Percentiles rank a stretch among this genome's conserved stretches.
phyloP scores from a whole-genome alignment of 1,284 basidiomycete species.

The Schizophyllum commune region DNA sequence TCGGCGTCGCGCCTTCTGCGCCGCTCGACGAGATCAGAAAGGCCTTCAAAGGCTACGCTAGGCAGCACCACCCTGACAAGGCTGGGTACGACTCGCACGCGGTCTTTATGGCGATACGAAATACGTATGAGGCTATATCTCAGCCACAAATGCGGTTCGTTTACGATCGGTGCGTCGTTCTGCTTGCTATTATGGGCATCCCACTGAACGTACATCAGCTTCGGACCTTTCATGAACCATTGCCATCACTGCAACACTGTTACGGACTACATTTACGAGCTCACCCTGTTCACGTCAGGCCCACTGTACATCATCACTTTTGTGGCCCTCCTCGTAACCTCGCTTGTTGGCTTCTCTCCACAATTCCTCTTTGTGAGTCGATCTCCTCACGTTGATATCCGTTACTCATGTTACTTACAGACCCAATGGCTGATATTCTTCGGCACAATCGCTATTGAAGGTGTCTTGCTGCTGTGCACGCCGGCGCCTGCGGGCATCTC shows the following conservation, averaged over 20 bases:
- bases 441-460: neutral
- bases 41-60: neutral
- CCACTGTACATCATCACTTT: neutral
- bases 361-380: neutral
- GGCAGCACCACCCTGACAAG: neutral
- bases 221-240: neutral
- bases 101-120: neutral
- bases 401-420: neutral
- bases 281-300: neutral
- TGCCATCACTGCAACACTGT: neutral
- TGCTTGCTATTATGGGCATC: neutral
- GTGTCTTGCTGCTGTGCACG: neutral
- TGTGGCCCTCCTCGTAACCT: neutral
- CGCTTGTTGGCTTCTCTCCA: neutral
- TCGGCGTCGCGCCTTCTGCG: neutral
- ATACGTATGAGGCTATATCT: neutral
- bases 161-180: neutral
- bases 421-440: neutral
- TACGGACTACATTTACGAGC: neutral
- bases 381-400: neutral
- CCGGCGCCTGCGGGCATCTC: neutral
- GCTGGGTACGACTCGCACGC: neutral
- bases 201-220: neutral
- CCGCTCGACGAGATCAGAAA: neutral
- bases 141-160: neutral